These are phyloP conservation scores for Lojkania enalia DNA, from an alignment of 2,329 filamentous ascomycete species.

Conservation along the genomic window DNA sequence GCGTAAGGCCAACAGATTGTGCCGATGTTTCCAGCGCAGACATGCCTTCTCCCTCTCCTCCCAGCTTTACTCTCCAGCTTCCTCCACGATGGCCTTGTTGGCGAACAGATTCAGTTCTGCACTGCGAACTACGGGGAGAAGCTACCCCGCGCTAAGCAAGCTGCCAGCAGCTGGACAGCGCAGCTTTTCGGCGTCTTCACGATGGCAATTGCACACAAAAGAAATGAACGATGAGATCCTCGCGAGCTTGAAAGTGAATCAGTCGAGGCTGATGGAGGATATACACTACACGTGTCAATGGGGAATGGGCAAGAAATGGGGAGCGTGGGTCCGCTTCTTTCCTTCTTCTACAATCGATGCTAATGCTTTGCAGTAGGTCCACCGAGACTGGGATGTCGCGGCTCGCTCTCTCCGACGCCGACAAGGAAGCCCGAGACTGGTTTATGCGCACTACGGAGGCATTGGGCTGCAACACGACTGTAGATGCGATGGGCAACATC, in stretches of 20 bases:
- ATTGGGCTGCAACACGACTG: constrained; percentile 67
- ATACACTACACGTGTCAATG: constrained; percentile 69
- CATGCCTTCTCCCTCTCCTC: constrained; percentile 1
- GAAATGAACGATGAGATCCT: constrained; percentile 58
- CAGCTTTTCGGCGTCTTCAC: constrained; percentile 37
- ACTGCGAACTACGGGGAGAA: constrained; percentile 4
- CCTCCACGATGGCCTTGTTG: constrained; percentile 12
- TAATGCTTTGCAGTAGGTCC: constrained; percentile 40
- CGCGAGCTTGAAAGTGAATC: constrained; percentile 59
- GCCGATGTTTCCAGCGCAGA: too few relatives aligned
- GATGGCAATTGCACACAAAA: constrained; percentile 45
- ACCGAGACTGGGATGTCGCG: constrained; percentile 79
- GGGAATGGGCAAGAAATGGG: constrained; percentile 68
- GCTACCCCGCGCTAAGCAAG: constrained; percentile 7
- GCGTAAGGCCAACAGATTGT: too few relatives aligned
- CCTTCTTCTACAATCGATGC: not conserved
- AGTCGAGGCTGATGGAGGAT: constrained; percentile 63
- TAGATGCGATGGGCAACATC: constrained; percentile 80
- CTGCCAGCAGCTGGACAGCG: constrained; percentile 3
- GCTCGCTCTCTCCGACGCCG: constrained; percentile 70
- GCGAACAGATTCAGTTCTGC: constrained; percentile 10
- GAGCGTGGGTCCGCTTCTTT: constrained; percentile 56
- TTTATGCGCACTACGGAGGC: constrained; percentile 66
- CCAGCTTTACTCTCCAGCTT: not conserved
- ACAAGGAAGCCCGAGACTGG: constrained; percentile 75